A percentile compares a stretch with the other conserved stretches of the same genome.
Evolutionary conservation across 768 basidiomycete genomes (phyloP).

Genomic region (Polyporus arcularius): DNA sequence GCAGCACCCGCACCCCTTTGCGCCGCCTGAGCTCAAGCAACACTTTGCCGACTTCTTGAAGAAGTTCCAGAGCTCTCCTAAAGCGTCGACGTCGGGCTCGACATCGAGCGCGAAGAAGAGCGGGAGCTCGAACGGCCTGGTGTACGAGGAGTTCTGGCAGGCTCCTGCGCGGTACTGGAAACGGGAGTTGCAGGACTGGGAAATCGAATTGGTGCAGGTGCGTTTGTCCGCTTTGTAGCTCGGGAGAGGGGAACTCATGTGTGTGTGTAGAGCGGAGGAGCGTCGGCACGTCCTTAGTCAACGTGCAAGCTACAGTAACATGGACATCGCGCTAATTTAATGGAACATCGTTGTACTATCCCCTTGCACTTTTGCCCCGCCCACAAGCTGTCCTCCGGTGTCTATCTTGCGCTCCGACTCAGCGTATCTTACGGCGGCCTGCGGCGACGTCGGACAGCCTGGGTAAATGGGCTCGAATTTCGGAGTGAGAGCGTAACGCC

Average conservation of each 20-base stretch:
- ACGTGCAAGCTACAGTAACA: background rate
- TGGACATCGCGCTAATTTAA: constrained; percentile 8
- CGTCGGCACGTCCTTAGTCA: constrained; percentile 5
- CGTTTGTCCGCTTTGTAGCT: background rate
- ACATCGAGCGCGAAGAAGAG: constrained; percentile 2
- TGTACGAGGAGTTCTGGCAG: constrained; percentile 33
- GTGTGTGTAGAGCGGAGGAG: constrained; percentile 15
- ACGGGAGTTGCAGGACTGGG: constrained; percentile 27
- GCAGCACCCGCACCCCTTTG: constrained; percentile 31
- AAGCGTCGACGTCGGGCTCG: background rate
- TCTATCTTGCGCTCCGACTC: too few species aligned
- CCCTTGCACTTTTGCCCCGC: background rate
- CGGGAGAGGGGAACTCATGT: background rate
- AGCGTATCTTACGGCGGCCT: too few species aligned
- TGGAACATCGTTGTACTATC: background rate
- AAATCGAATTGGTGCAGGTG: constrained; percentile 32
- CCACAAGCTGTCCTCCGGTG: too few species aligned
- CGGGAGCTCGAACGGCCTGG: constrained; percentile 15
- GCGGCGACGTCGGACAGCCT: too few species aligned
- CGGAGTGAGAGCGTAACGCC: too few species aligned
- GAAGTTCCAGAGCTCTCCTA: constrained; percentile 24
- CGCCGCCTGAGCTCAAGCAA: constrained; percentile 31
- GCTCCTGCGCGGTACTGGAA: constrained; percentile 29
- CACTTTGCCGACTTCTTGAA: constrained; percentile 29
- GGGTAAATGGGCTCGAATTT: too few species aligned